A percentile compares a stretch with the other conserved stretches of the same genome.
These are phyloP conservation scores for Podospora appendiculata DNA, from an alignment of 495 filamentous ascomycete genomes.

Conservation along the genomic window DNA sequence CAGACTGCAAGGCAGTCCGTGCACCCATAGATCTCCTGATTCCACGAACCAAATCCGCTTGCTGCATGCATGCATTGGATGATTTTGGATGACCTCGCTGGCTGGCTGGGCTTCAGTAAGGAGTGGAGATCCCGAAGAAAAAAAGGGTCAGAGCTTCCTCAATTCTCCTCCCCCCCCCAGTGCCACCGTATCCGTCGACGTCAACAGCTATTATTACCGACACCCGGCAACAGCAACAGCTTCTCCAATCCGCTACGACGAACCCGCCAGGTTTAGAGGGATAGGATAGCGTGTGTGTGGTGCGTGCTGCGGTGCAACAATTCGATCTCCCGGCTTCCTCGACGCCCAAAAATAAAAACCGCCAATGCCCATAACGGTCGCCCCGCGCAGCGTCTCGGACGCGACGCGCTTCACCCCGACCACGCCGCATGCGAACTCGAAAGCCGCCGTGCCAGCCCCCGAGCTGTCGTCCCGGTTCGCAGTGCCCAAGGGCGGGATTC, in stretches of 20 bases:
- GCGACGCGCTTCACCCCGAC: constrained; percentile 94
- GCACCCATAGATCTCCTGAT: too few relatives aligned
- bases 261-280: too few relatives aligned
- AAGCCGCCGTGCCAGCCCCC: constrained; percentile 31
- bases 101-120: too few relatives aligned
- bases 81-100: neutral
- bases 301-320: neutral
- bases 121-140: neutral
- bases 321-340: neutral
- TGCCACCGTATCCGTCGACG: neutral
- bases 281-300: neutral
- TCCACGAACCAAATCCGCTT: too few relatives aligned
- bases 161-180: neutral
- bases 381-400: constrained; percentile 84
- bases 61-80: constrained; percentile 1
- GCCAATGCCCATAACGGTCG: constrained; percentile 24
- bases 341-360: neutral
- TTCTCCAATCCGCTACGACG: too few relatives aligned
- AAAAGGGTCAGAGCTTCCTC: neutral
- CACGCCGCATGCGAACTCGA: constrained; percentile 76
- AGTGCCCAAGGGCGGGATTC: constrained; percentile 36
- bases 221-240: too few relatives aligned
- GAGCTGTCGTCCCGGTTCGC: constrained; percentile 39
- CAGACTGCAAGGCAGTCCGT: too few relatives aligned
- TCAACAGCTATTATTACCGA: too few relatives aligned